These are phyloP conservation scores for Kappamyces sp. DNA, from an alignment of 192 early-diverging fungal species.

Conservation along the genomic window DNA sequence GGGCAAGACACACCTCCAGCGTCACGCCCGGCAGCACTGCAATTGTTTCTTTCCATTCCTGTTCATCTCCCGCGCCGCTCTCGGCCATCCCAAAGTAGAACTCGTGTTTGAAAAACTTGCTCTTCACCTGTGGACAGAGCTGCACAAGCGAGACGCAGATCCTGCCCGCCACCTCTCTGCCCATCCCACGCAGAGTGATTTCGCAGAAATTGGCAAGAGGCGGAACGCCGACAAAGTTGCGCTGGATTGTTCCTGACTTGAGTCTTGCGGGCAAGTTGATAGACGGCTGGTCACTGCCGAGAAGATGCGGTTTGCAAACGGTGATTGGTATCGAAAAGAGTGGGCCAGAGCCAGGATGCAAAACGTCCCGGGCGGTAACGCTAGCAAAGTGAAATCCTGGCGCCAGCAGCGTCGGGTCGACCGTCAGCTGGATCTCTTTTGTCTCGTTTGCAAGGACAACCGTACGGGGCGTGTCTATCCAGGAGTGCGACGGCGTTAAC, in stretches of 20 bases:
- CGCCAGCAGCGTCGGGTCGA: constrained; percentile 74
- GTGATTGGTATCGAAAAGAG: constrained; percentile 85
- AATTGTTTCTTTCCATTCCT: constrained; percentile 45
- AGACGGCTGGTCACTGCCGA: constrained; percentile 20
- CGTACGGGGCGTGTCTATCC: constrained; percentile 71
- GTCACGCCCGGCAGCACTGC: constrained; percentile 64
- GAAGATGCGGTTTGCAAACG: constrained; percentile 67
- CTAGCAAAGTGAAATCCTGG: constrained; percentile 76
- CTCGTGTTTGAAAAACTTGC: constrained; percentile 50
- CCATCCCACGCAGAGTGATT: constrained; percentile 22
- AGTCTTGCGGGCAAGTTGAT: constrained; percentile 54
- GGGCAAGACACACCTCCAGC: constrained; percentile 78
- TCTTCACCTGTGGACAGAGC: constrained; percentile 57
- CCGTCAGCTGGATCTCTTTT: constrained; percentile 58
- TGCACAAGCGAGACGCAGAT: constrained; percentile 72
- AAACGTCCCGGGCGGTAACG: constrained; percentile 74
- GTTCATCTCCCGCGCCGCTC: constrained; percentile 56
- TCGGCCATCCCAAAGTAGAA: constrained; percentile 52
- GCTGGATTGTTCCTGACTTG: constrained; percentile 68
- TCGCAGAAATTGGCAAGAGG: constrained; percentile 70
- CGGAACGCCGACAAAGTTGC: constrained; percentile 79
- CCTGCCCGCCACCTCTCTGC: constrained; percentile 46
- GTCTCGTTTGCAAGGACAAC: constrained; percentile 31
- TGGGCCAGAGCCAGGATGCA: constrained; percentile 61
- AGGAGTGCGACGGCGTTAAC: constrained; percentile 57